phyloP scores from a whole-genome alignment of 108 stramenopile genomes.

The Fragilaria radians region DNA sequence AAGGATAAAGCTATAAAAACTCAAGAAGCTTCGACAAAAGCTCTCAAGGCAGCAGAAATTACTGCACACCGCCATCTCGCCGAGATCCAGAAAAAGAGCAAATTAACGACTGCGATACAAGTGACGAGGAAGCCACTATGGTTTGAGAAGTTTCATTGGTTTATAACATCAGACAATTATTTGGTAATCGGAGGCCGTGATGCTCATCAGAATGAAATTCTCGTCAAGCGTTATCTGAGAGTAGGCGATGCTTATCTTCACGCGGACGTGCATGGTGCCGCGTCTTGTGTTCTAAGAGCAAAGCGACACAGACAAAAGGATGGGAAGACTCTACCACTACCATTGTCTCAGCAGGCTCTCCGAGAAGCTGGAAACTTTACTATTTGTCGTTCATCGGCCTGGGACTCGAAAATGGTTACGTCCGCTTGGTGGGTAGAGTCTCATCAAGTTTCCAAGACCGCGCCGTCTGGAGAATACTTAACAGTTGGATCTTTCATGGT shows the following conservation, averaged over 20 bases:
- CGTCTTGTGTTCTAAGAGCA: slow-evolving; percentile 87
- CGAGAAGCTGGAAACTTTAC: slow-evolving; percentile 87
- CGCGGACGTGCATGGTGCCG: slow-evolving; percentile 96
- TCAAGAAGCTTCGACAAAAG: slow-evolving; percentile 70
- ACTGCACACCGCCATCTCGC: slow-evolving; percentile 63
- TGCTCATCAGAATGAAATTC: slow-evolving; percentile 93
- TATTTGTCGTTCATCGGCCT: slow-evolving; percentile 88
- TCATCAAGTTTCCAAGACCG: slow-evolving; percentile 93
- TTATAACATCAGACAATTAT: slow-evolving; percentile 93
- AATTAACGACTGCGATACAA: slow-evolving; percentile 19
- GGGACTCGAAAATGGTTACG: slow-evolving; percentile 85
- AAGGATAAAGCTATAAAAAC: slow-evolving; percentile 84
- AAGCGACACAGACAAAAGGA: slow-evolving; percentile 51
- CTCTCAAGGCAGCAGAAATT: slow-evolving; percentile 79
- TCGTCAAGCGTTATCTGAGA: slow-evolving; percentile 91
- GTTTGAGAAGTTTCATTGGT: slow-evolving; percentile 98
- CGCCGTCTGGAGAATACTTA: slow-evolving; percentile 95
- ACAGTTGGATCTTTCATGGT: slow-evolving; percentile 96
- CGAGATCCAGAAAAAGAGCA: slow-evolving; percentile 54
- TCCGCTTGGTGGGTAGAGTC: slow-evolving; percentile 94
- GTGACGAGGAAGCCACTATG: slow-evolving; percentile 76
- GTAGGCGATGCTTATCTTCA: slow-evolving; percentile 96
- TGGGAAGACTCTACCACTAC: slow-evolving; percentile 60
- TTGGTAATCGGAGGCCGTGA: slow-evolving; percentile 89
- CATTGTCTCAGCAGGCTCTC: slow-evolving; percentile 72